Conservation (phyloP, 2,329 filamentous ascomycete genomes). For the Scopulariopsis brevicaulis region DNA sequence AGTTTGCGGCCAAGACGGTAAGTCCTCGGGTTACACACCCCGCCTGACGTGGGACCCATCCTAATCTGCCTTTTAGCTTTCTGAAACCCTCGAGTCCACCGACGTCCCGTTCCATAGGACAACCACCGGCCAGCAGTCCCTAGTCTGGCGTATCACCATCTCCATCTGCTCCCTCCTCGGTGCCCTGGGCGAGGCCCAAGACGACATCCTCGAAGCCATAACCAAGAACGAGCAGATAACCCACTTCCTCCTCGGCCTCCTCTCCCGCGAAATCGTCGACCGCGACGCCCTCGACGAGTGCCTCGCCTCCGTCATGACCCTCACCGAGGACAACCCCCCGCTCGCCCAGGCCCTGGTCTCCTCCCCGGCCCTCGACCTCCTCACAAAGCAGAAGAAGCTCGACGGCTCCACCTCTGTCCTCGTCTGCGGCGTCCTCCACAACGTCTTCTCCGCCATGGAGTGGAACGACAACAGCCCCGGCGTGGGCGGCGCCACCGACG, state of each 20-base stretch:
- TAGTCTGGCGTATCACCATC: constrained; percentile 41
- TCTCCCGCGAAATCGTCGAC: constrained; percentile 26
- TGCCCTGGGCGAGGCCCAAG: constrained; percentile 44
- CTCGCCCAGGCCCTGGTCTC: constrained; percentile 41
- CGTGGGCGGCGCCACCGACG: constrained; percentile 36
- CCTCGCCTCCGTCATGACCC: constrained; percentile 35
- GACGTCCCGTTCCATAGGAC: constrained; percentile 32
- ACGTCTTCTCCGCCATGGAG: constrained; percentile 41
- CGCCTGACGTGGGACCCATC: too few species aligned
- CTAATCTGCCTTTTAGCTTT: constrained; percentile 20
- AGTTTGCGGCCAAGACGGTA: constrained; percentile 42
- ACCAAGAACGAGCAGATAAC: constrained; percentile 34
- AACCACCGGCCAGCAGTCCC: constrained; percentile 39
- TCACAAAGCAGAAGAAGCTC: constrained; percentile 36
- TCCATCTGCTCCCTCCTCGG: constrained; percentile 41
- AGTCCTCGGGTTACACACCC: constrained; percentile 12
- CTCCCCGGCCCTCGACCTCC: constrained; percentile 36
- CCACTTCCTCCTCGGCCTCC: constrained; percentile 42
- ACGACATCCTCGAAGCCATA: constrained; percentile 47
- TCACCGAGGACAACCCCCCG: constrained; percentile 47
- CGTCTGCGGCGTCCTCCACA: constrained; percentile 51
- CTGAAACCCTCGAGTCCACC: constrained; percentile 27
- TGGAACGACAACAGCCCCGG: constrained; percentile 40
- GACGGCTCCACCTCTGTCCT: constrained; percentile 38
- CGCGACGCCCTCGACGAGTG: constrained; percentile 30